phyloP scores from a whole-genome alignment of 106 monocot species.

The Phalaenopsis equestris region DNA sequence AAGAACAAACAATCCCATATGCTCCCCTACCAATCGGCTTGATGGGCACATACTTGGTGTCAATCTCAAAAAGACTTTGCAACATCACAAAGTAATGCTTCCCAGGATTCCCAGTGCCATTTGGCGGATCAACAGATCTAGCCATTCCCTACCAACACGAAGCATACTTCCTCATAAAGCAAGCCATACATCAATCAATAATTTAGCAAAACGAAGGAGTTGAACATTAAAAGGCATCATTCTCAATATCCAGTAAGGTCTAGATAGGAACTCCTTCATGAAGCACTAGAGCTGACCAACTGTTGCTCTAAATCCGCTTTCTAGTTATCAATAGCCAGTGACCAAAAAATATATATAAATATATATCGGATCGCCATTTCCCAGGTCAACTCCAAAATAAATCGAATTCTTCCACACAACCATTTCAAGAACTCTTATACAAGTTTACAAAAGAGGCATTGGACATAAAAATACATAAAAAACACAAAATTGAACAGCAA shows the following conservation, averaged over 20 bases:
- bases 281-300: not conserved
- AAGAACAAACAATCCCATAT: conserved; percentile 71
- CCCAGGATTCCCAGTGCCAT: conserved; percentile 43
- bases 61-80: conserved; percentile 68
- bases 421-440: not conserved
- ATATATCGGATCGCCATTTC: not conserved
- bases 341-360: not conserved
- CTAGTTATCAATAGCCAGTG: not conserved
- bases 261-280: not conserved
- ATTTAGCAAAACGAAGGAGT: not conserved
- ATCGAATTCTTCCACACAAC: not conserved
- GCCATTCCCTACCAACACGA: conserved; percentile 29
- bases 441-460: not conserved
- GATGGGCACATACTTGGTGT: conserved; percentile 64
- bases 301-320: not conserved
- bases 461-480: not conserved
- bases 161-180: not conserved
- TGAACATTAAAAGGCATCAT: not conserved
- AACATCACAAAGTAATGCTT: conserved; percentile 67
- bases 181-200: not conserved
- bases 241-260: not conserved
- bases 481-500: not conserved
- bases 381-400: not conserved
- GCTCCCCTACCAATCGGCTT: conserved; percentile 71
- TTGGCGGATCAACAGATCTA: conserved; percentile 45